Evolutionary conservation across 225 moss, liverwort and hornwort species (phyloP).

Genomic region (Sphagnum tenellum): DNA sequence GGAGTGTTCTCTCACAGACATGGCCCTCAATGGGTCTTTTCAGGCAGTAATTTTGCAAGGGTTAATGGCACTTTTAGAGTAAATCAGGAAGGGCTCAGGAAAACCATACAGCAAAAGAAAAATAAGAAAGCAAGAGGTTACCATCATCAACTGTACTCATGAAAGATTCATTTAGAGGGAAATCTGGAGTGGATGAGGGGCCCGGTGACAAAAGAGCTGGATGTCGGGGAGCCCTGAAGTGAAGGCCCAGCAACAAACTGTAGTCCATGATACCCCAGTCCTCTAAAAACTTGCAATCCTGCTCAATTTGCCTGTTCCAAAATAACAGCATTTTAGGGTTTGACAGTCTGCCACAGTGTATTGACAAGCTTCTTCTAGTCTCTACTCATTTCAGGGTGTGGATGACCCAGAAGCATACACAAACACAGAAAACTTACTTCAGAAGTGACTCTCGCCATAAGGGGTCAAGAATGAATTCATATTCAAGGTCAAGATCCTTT

Average conservation of each 20-base stretch:
- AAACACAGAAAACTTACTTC: constrained; percentile 28
- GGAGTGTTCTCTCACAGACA: background rate
- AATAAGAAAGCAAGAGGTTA: constrained; percentile 9
- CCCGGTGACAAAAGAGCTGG: constrained; percentile 75
- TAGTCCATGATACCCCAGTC: constrained; percentile 95
- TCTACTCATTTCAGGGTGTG: too few species aligned
- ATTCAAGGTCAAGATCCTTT: constrained; percentile 96
- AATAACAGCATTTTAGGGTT: too few species aligned
- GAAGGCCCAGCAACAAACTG: constrained; percentile 91
- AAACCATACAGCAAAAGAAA: too few species aligned
- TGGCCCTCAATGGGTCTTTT: background rate
- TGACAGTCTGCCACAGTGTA: too few species aligned
- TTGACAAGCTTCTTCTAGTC: too few species aligned
- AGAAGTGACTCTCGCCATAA: constrained; percentile 95
- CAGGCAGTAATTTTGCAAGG: too few species aligned
- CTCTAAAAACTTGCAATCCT: constrained; percentile 96
- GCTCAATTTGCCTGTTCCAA: constrained; percentile 72
- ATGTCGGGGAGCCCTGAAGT: constrained; percentile 97
- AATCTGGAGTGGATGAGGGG: constrained; percentile 60
- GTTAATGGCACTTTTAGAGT: too few species aligned
- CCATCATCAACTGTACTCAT: constrained; percentile 66
- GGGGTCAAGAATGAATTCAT: constrained; percentile 89
- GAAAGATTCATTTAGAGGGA: constrained; percentile 54
- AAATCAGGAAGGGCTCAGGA: too few species aligned
- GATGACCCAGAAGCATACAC: too few species aligned